A percentile compares a stretch with the other conserved stretches of the same genome.
These are phyloP conservation scores for Gliomastix tumulicola DNA, from an alignment of 2,329 filamentous ascomycete species.

Conservation along the genomic window DNA sequence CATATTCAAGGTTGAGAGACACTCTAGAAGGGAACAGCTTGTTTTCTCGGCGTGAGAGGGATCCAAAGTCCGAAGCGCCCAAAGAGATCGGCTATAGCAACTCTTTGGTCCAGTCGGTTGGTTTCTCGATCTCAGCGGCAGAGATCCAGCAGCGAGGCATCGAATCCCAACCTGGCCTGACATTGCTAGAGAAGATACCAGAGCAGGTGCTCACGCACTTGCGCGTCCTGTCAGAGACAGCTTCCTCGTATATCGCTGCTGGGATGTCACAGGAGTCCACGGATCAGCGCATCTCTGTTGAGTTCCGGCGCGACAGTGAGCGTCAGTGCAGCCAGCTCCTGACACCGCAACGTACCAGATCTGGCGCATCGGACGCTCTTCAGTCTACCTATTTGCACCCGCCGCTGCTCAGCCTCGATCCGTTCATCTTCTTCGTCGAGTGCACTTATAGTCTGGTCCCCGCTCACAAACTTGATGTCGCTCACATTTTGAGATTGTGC, in stretches of 20 bases:
- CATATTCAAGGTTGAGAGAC: constrained; percentile 54
- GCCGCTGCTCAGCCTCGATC: constrained; percentile 61
- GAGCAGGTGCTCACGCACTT: constrained; percentile 81
- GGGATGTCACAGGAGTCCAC: constrained; percentile 51
- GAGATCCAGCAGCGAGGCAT: constrained; percentile 90
- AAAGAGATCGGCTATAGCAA: constrained; percentile 50
- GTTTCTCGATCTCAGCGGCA: constrained; percentile 77
- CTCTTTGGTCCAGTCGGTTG: constrained; percentile 60
- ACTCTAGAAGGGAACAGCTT: constrained; percentile 51
- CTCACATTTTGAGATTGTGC: constrained; percentile 76
- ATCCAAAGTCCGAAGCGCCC: constrained; percentile 17
- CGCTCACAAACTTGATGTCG: constrained; percentile 64
- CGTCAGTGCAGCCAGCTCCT: constrained; percentile 74
- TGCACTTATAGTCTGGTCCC: constrained; percentile 64
- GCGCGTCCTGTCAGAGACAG: constrained; percentile 81
- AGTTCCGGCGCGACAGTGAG: constrained; percentile 62
- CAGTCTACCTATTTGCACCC: no score
- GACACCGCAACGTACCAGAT: no score
- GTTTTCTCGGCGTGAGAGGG: constrained; percentile 25
- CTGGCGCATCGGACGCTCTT: constrained; percentile 31
- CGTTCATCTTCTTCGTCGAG: constrained; percentile 77
- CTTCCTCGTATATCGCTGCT: constrained; percentile 74
- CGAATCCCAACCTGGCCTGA: constrained; percentile 65
- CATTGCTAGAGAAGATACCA: constrained; percentile 75
- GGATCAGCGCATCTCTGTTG: constrained; percentile 18